Evolutionary conservation across 164 flowering plant species (phyloP).

Genomic region (Umbilicus rupestris): DNA sequence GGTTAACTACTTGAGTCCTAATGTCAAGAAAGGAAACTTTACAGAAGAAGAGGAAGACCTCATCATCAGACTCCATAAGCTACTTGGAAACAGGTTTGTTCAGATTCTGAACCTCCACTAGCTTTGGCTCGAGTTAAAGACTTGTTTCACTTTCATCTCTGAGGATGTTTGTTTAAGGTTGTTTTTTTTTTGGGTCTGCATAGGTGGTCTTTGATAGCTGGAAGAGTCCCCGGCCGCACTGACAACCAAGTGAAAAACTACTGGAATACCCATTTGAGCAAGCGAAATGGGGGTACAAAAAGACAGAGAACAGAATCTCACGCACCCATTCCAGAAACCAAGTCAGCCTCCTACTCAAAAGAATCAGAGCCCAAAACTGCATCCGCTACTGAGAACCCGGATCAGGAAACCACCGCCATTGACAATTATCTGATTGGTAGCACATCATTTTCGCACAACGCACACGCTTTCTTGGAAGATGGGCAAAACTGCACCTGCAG

Average conservation of each 20-base stretch:
- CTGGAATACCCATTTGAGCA: constrained; percentile 36
- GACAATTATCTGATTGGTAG: not conserved
- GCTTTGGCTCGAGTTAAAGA: not conserved
- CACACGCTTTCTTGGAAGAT: not conserved
- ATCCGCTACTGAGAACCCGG: not conserved
- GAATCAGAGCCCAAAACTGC: not conserved
- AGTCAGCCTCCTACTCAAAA: not conserved
- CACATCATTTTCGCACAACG: not conserved
- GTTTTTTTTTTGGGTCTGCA: not conserved
- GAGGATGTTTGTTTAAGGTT: not conserved
- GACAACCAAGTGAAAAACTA: constrained; percentile 41
- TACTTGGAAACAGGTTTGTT: constrained; percentile 34
- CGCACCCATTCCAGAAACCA: not conserved
- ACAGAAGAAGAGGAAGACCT: constrained; percentile 34
- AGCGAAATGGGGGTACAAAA: constrained; percentile 19
- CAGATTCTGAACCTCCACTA: not conserved
- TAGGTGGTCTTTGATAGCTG: constrained; percentile 40
- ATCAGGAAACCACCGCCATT: not conserved
- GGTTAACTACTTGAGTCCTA: constrained; percentile 34
- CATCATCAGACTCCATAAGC: constrained; percentile 32
- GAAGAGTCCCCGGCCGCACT: constrained; percentile 35
- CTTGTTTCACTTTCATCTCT: not conserved
- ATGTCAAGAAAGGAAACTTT: constrained; percentile 25
- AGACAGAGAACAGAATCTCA: not conserved
- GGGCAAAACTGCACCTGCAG: not conserved